These are phyloP conservation scores for Davidsoniella australis DNA, from an alignment of 2,329 filamentous ascomycete species.

Conservation along the genomic window DNA sequence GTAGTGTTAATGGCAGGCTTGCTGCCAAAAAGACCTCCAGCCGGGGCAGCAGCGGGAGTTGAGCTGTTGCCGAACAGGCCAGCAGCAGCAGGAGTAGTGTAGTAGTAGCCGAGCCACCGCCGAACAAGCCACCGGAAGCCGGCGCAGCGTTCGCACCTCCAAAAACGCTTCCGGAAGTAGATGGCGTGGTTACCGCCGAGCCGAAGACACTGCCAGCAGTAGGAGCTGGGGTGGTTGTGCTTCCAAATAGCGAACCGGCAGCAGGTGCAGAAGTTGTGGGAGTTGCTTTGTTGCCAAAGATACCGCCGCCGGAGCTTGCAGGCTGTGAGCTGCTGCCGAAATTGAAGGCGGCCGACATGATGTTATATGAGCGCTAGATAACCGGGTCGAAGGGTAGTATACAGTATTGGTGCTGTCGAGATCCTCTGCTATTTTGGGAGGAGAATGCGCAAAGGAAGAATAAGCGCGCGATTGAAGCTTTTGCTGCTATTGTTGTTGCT, in stretches of 20 bases:
- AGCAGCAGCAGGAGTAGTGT: conserved; percentile 8
- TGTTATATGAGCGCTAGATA: conserved; percentile 4
- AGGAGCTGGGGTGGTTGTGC: conserved; percentile 22
- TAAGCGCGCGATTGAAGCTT: too few species aligned
- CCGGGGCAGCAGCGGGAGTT: conserved; percentile 30
- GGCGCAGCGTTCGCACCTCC: conserved; percentile 13
- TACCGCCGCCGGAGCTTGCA: background rate
- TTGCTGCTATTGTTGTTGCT: too few species aligned
- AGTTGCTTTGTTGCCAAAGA: conserved; percentile 15
- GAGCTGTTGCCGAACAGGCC: conserved; percentile 5
- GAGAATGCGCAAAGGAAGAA: too few species aligned
- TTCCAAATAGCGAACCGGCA: conserved; percentile 12
- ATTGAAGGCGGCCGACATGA: conserved; percentile 23
- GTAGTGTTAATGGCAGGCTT: conserved; percentile 12
- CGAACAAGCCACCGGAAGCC: conserved; percentile 15
- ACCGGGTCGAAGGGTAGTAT: background rate
- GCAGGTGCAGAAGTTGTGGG: conserved; percentile 14
- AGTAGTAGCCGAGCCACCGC: conserved; percentile 10
- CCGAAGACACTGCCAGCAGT: conserved; percentile 27
- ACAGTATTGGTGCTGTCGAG: background rate
- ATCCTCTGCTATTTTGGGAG: too few species aligned
- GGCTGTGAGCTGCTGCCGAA: conserved; percentile 17
- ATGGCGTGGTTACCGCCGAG: conserved; percentile 15
- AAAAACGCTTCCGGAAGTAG: conserved; percentile 19
- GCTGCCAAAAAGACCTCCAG: conserved; percentile 27